Conservation (phyloP, 108 stramenopile genomes). For the Nitzschia putrida region DNA sequence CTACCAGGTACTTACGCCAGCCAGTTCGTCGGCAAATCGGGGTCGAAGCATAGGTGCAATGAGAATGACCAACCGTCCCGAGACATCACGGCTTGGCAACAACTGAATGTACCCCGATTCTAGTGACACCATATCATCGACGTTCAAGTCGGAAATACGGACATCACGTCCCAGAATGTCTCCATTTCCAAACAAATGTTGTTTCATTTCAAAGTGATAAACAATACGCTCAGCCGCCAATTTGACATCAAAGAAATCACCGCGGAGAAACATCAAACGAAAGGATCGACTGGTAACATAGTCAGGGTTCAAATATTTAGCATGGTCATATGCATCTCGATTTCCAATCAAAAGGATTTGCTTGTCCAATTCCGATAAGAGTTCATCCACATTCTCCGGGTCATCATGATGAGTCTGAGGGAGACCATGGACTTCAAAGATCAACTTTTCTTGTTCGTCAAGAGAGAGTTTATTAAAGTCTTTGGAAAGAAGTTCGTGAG, state of each 20-base stretch:
- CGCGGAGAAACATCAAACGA: slow-evolving; percentile 32
- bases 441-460: not conserved
- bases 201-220: slow-evolving; percentile 23
- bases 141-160: slow-evolving; percentile 8
- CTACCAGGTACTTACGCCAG: slow-evolving; percentile 7
- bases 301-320: slow-evolving; percentile 1
- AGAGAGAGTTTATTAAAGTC: slow-evolving; percentile 10
- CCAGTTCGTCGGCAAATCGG: not conserved
- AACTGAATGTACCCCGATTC: slow-evolving; percentile 13
- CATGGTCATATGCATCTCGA: slow-evolving; percentile 13
- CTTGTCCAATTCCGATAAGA: not conserved
- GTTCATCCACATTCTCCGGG: not conserved
- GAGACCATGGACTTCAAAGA: slow-evolving; percentile 29
- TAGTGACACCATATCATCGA: not conserved
- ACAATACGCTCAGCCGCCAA: slow-evolving; percentile 23
- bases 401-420: not conserved
- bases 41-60: not conserved
- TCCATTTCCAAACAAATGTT: slow-evolving; percentile 15
- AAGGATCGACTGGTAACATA: slow-evolving; percentile 12
- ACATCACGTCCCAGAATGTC: slow-evolving; percentile 25
- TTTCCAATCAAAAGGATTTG: not conserved
- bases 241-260: slow-evolving; percentile 22
- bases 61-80: slow-evolving; percentile 16
- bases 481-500: not conserved
- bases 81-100: slow-evolving; percentile 16